A percentile compares a stretch with the other conserved stretches of the same genome.
Evolutionary conservation across 495 filamentous ascomycete species (phyloP).

Genomic region (Talaromyces ruber): DNA sequence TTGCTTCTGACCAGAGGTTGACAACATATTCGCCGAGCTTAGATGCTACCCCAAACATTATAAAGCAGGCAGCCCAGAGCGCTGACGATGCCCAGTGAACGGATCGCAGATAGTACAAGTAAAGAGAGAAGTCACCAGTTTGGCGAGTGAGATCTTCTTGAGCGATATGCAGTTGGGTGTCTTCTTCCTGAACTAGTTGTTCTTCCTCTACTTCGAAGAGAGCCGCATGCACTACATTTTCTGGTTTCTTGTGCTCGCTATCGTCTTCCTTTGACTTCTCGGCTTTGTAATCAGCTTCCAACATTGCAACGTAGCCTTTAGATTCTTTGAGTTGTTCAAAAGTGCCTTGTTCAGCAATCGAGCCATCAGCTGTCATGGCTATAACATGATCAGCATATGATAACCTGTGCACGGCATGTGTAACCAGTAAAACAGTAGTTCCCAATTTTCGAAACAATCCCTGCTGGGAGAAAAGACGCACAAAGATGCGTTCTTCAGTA

Average conservation of each 20-base stretch:
- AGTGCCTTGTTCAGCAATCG: slow-evolving; percentile 41
- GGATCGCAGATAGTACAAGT: slow-evolving; percentile 47
- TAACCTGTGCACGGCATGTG: slow-evolving; percentile 30
- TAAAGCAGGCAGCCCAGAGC: background rate
- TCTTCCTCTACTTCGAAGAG: background rate
- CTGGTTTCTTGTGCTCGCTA: background rate
- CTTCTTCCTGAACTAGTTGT: background rate
- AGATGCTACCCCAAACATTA: background rate
- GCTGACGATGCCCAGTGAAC: background rate
- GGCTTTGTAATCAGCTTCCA: background rate
- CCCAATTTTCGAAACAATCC: slow-evolving; percentile 42
- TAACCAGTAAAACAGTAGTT: slow-evolving; percentile 29
- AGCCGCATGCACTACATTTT: background rate
- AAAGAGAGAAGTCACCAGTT: slow-evolving; percentile 47
- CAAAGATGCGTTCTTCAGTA: slow-evolving; percentile 54
- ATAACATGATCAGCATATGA: slow-evolving; percentile 44
- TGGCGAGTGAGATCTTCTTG: slow-evolving; percentile 22
- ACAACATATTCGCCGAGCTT: slow-evolving; percentile 3
- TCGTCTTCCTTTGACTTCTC: background rate
- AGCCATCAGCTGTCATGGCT: slow-evolving; percentile 34
- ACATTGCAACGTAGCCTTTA: slow-evolving; percentile 34
- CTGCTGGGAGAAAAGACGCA: slow-evolving; percentile 43
- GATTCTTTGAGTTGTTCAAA: slow-evolving; percentile 35
- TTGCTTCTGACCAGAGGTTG: background rate
- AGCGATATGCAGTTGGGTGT: background rate